Percentiles rank a stretch among this genome's conserved stretches.
Conservation (phyloP, 257 asterid species). For the Fraxinus excelsior region DNA sequence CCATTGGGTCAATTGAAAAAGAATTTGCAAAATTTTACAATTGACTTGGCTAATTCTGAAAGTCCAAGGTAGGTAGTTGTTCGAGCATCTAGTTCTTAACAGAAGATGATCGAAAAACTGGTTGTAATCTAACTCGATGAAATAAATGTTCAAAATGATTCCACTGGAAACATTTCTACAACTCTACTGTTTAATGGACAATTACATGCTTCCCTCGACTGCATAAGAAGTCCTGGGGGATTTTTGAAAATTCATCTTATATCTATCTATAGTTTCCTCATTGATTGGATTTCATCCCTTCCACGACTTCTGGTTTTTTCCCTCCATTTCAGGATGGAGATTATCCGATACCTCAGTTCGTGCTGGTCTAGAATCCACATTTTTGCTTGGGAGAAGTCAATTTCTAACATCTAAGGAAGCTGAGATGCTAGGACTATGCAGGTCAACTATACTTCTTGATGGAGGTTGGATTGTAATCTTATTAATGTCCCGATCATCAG, state of each 20-base stretch:
- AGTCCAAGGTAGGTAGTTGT: neutral
- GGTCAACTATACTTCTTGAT: slow-evolving; percentile 68
- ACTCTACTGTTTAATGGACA: neutral
- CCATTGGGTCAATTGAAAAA: neutral
- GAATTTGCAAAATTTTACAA: neutral
- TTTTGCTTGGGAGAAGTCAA: slow-evolving; percentile 83
- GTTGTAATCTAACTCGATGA: neutral
- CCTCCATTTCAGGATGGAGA: slow-evolving; percentile 64
- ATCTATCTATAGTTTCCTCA: neutral
- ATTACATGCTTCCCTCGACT: slow-evolving; percentile 3
- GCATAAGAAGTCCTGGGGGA: slow-evolving; percentile 1
- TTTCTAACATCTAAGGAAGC: slow-evolving; percentile 69
- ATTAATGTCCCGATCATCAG: neutral
- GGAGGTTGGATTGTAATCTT: slow-evolving; percentile 64
- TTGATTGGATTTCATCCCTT: slow-evolving; percentile 12
- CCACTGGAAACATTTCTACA: slow-evolving; percentile 10
- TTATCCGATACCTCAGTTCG: slow-evolving; percentile 65
- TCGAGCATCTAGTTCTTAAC: neutral
- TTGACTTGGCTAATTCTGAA: neutral
- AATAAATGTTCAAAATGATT: neutral
- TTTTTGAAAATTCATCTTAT: slow-evolving; percentile 12
- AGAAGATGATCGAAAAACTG: neutral
- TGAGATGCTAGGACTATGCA: slow-evolving; percentile 63
- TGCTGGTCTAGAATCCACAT: slow-evolving; percentile 71
- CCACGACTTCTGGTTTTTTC: slow-evolving; percentile 16